Percentiles rank a stretch among this genome's conserved stretches.
Conservation (phyloP, 2,329 filamentous ascomycete species). For the Penicillium occitanis region DNA sequence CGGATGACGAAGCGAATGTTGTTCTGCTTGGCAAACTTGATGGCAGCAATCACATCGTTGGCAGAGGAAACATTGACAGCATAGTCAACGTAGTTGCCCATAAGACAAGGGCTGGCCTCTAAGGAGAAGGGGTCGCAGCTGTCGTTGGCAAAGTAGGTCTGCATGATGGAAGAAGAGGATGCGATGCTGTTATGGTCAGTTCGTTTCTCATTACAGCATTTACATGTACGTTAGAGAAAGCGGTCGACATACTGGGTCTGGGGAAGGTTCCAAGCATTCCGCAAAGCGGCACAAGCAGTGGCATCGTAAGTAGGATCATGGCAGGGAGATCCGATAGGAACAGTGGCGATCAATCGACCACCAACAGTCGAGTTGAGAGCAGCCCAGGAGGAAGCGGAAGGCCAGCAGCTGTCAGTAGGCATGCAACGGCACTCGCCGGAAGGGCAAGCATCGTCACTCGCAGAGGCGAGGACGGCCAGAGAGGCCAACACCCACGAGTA, state of each 20-base stretch:
- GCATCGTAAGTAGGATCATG: constrained; percentile 25
- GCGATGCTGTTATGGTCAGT: not conserved
- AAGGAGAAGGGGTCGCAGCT: constrained; percentile 34
- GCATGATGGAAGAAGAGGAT: constrained; percentile 36
- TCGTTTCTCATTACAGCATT: not conserved
- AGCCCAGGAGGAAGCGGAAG: constrained; percentile 36
- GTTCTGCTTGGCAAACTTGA: constrained; percentile 15
- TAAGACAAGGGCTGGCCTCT: constrained; percentile 25
- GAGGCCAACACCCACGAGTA: constrained; percentile 8
- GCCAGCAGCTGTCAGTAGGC: constrained; percentile 41
- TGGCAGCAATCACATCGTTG: constrained; percentile 12
- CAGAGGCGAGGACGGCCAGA: constrained; percentile 1
- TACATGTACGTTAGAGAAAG: not conserved
- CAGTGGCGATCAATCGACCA: constrained; percentile 38
- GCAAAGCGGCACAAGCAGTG: constrained; percentile 1
- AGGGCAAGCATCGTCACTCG: not conserved
- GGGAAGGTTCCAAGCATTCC: constrained; percentile 3
- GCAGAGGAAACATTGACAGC: constrained; percentile 35
- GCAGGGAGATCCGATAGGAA: constrained; percentile 35
- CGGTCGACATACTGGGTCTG: constrained; percentile 4
- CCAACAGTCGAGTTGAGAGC: constrained; percentile 39
- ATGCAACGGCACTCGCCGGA: constrained; percentile 23
- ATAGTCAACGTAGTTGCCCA: constrained; percentile 37
- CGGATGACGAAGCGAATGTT: constrained; percentile 21
- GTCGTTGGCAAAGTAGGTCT: constrained; percentile 34